Conservation (phyloP, 1,139 yeast genomes). For the Taphrina communis region DNA sequence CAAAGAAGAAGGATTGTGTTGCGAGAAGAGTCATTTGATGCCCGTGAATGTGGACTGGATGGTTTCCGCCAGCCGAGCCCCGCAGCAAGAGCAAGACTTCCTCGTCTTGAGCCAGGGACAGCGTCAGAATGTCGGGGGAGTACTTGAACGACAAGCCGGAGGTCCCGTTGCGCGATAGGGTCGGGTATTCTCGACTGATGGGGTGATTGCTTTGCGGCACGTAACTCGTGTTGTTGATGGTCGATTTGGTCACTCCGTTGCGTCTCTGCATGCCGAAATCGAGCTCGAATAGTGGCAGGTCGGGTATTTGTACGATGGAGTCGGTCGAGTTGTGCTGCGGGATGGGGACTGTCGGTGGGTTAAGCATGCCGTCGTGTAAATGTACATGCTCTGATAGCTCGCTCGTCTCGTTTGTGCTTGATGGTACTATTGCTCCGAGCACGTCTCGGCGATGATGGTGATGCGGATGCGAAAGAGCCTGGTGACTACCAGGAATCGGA, state of each 20-base stretch:
- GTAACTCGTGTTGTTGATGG: conserved; percentile 9
- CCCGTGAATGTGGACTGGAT: conserved; percentile 69
- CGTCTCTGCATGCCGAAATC: conserved; percentile 12
- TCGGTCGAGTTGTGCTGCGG: neutral
- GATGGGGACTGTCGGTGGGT: conserved; percentile 43
- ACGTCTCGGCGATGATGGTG: conserved; percentile 8
- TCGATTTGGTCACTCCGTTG: conserved; percentile 5
- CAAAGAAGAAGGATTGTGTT: conserved; percentile 65
- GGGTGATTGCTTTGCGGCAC: conserved; percentile 12
- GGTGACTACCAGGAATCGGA: neutral
- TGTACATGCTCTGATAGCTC: neutral
- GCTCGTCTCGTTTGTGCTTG: neutral
- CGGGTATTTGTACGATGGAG: neutral
- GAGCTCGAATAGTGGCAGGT: conserved; percentile 1
- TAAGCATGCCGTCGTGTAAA: conserved; percentile 46
- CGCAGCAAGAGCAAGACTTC: conserved; percentile 65
- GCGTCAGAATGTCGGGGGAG: conserved; percentile 44
- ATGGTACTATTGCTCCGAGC: neutral
- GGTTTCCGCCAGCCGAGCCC: conserved; percentile 69
- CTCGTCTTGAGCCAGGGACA: conserved; percentile 57
- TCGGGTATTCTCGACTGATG: conserved; percentile 3
- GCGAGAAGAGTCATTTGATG: conserved; percentile 60
- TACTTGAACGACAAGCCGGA: conserved; percentile 45
- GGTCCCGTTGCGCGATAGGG: neutral
- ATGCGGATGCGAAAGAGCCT: neutral